Evolutionary conservation across 306 rosid species (phyloP).

Genomic region (Castanea mollissima): DNA sequence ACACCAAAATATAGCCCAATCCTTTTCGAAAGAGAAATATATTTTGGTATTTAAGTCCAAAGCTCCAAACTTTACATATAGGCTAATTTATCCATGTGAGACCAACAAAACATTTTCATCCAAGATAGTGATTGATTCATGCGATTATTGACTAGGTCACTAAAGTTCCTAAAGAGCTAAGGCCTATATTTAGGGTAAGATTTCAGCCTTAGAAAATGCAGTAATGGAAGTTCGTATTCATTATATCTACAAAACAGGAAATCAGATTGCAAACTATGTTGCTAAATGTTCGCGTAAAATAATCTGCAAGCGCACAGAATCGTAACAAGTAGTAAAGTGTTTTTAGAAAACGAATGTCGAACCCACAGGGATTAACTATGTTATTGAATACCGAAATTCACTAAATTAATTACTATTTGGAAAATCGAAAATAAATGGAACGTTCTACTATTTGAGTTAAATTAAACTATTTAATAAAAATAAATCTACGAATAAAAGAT

Average conservation of each 20-base stretch:
- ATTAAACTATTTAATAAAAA: too few species aligned
- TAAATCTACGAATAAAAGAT: too few species aligned
- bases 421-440: too few species aligned
- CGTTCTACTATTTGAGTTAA: too few species aligned
- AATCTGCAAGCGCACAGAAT: too few species aligned
- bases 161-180: not conserved
- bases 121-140: not conserved
- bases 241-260: not conserved
- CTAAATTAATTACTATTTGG: too few species aligned
- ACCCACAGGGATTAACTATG: too few species aligned
- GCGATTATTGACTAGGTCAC: not conserved
- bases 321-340: too few species aligned
- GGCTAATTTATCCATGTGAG: not conserved
- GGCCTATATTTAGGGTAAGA: too few species aligned
- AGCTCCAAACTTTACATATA: not conserved
- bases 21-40: not conserved
- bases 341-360: too few species aligned
- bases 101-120: not conserved
- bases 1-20: not conserved
- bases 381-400: too few species aligned
- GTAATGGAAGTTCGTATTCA: not conserved
- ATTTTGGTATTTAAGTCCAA: not conserved
- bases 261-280: not conserved
- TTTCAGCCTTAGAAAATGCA: not conserved
- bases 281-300: not conserved